A percentile compares a stretch with the other conserved stretches of the same genome.
Conservation (phyloP, 495 filamentous ascomycete genomes). For the Tuber calosporum region DNA sequence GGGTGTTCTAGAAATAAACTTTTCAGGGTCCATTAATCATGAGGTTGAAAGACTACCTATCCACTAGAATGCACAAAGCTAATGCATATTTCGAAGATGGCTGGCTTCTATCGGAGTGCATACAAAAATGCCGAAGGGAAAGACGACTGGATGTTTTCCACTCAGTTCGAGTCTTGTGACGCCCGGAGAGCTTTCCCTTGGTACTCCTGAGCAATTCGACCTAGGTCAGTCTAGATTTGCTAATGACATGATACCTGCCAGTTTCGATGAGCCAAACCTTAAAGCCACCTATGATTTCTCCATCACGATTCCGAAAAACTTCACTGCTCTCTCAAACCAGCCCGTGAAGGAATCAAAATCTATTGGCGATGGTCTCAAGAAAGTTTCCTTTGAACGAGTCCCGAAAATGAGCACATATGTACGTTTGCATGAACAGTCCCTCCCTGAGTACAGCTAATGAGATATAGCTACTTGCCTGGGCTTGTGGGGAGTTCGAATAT, state of each 20-base stretch:
- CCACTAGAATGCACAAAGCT: not conserved
- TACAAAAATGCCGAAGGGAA: slow-evolving; percentile 72
- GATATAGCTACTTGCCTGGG: slow-evolving; percentile 76
- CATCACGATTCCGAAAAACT: slow-evolving; percentile 79
- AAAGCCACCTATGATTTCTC: slow-evolving; percentile 92
- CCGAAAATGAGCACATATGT: slow-evolving; percentile 96
- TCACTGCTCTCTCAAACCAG: slow-evolving; percentile 91
- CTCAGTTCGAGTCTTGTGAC: slow-evolving; percentile 95
- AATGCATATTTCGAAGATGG: slow-evolving; percentile 51
- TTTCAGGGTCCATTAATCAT: slow-evolving; percentile 82
- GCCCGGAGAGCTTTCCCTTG: slow-evolving; percentile 90
- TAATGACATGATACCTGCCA: slow-evolving; percentile 12
- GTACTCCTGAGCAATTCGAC: slow-evolving; percentile 11
- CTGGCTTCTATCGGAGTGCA: slow-evolving; percentile 90
- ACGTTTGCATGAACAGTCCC: slow-evolving; percentile 22
- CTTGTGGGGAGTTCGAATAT: slow-evolving; percentile 93
- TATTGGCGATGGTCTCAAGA: slow-evolving; percentile 54
- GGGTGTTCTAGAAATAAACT: slow-evolving; percentile 62
- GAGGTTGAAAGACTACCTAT: slow-evolving; percentile 40
- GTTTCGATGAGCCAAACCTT: slow-evolving; percentile 91
- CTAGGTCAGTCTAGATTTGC: not conserved
- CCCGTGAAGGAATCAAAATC: slow-evolving; percentile 60
- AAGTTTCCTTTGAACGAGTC: slow-evolving; percentile 74
- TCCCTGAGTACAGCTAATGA: slow-evolving; percentile 16
- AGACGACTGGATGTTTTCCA: slow-evolving; percentile 81